These are phyloP conservation scores for Neoboletus subvelutipes DNA, from an alignment of 768 basidiomycete species.

Conservation along the genomic window DNA sequence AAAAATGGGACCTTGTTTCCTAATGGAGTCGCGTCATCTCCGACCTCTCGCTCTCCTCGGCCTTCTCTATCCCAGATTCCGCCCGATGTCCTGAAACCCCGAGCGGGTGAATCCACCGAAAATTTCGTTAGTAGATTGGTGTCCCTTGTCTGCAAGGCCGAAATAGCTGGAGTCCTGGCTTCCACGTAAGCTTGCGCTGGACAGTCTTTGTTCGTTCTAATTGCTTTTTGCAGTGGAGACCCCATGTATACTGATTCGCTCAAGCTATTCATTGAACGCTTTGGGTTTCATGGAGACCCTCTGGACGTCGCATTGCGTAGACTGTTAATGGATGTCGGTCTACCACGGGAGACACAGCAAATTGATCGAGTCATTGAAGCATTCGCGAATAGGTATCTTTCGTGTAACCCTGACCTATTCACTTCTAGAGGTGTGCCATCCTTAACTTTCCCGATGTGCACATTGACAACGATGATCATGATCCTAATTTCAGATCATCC, in stretches of 20 bases:
- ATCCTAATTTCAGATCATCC: constrained; percentile 66
- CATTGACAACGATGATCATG: background rate
- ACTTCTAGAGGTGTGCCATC: constrained; percentile 60
- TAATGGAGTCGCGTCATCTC: constrained; percentile 20
- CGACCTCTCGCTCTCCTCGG: constrained; percentile 42
- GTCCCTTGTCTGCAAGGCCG: constrained; percentile 67
- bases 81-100: constrained; percentile 51
- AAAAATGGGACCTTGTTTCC: constrained; percentile 13
- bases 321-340: constrained; percentile 85
- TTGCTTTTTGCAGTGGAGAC: constrained; percentile 54
- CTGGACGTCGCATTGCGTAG: constrained; percentile 90
- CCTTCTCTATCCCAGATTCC: constrained; percentile 44
- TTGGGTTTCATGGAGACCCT: constrained; percentile 77
- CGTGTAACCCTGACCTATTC: constrained; percentile 83
- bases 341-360: constrained; percentile 96
- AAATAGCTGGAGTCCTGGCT: constrained; percentile 78
- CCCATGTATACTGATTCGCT: constrained; percentile 68
- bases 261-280: constrained; percentile 66
- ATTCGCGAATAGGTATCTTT: constrained; percentile 81
- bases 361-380: constrained; percentile 98
- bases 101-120: constrained; percentile 65
- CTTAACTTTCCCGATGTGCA: background rate
- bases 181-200: constrained; percentile 55
- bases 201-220: constrained; percentile 8
- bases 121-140: constrained; percentile 66